A percentile compares a stretch with the other conserved stretches of the same genome.
phyloP scores from a whole-genome alignment of 345 rosid genomes.

The Salix exigua region DNA sequence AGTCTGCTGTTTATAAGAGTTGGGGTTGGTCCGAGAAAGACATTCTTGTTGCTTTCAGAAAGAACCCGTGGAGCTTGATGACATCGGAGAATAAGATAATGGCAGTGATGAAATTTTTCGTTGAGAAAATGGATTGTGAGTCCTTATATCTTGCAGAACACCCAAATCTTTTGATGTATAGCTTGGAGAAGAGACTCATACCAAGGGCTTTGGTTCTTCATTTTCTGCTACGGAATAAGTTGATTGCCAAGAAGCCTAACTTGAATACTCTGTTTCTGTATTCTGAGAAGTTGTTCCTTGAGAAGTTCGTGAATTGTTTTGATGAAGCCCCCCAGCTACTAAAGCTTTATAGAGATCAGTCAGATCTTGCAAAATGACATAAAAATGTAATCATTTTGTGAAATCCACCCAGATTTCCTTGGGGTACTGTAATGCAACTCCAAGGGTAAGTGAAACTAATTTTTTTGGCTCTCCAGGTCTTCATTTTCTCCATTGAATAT shows the following conservation, averaged over 20 bases:
- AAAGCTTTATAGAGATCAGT: neutral
- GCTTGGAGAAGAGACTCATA: conserved; percentile 39
- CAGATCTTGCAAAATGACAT: neutral
- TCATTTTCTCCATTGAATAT: neutral
- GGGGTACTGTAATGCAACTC: neutral
- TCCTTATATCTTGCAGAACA: conserved; percentile 27
- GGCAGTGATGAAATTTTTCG: conserved; percentile 40
- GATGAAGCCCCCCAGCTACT: neutral
- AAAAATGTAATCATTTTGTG: neutral
- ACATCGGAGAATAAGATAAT: conserved; percentile 40
- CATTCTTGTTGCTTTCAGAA: conserved; percentile 34
- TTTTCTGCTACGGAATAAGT: neutral
- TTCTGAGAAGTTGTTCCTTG: neutral
- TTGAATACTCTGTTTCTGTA: neutral
- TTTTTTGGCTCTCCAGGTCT: neutral
- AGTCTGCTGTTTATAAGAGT: conserved; percentile 34
- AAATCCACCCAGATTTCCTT: neutral
- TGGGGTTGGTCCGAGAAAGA: conserved; percentile 58
- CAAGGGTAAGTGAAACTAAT: neutral
- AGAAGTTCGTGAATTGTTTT: neutral
- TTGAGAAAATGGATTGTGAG: conserved; percentile 35
- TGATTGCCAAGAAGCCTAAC: neutral
- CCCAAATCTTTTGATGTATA: conserved; percentile 32
- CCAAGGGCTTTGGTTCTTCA: conserved; percentile 10
- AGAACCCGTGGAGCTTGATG: conserved; percentile 42